Evolutionary conservation across 2,329 filamentous ascomycete genomes (phyloP).

Genomic region (Parasarocladium wereldwijsianum): DNA sequence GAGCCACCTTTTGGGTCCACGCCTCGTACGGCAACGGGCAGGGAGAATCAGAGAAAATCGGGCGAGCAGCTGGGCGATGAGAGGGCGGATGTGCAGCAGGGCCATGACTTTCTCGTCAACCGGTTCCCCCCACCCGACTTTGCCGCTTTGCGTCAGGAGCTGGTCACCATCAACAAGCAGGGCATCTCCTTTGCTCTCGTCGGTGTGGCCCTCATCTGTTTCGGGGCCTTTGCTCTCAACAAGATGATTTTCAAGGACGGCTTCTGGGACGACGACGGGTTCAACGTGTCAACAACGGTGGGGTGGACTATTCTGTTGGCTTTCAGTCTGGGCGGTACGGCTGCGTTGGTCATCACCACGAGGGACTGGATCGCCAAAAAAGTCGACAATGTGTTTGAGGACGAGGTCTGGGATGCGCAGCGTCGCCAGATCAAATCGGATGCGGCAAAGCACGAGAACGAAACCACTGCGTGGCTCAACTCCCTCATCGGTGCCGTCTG

Average conservation of each 20-base stretch:
- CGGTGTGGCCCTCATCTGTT: slow-evolving; percentile 17
- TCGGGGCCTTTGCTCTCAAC: slow-evolving; percentile 11
- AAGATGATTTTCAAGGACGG: slow-evolving; percentile 8
- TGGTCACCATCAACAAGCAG: slow-evolving; percentile 16
- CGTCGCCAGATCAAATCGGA: slow-evolving; percentile 31
- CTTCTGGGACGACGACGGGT: slow-evolving; percentile 5
- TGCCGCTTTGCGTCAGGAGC: slow-evolving; percentile 20
- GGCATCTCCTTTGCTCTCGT: slow-evolving; percentile 22
- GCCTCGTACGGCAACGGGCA: slow-evolving; percentile 22
- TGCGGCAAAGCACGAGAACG: slow-evolving; percentile 29
- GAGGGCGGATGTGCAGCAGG: slow-evolving; percentile 18
- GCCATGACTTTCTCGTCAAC: slow-evolving; percentile 24
- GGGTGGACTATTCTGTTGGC: slow-evolving; percentile 14
- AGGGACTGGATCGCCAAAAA: slow-evolving; percentile 47
- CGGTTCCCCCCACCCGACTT: slow-evolving; percentile 35
- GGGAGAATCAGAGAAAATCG: slow-evolving; percentile 22
- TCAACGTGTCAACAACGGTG: slow-evolving; percentile 10
- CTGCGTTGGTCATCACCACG: slow-evolving; percentile 27
- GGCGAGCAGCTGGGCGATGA: slow-evolving; percentile 22
- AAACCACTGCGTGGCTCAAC: slow-evolving; percentile 62
- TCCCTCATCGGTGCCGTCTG: slow-evolving; percentile 52
- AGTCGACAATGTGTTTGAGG: slow-evolving; percentile 48
- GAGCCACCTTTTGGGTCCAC: slow-evolving; percentile 19
- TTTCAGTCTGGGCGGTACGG: background rate
- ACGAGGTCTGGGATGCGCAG: slow-evolving; percentile 55